A percentile compares a stretch with the other conserved stretches of the same genome.
Evolutionary conservation across 2,329 filamentous ascomycete genomes (phyloP).

Genomic region (Ilyonectria sp.): DNA sequence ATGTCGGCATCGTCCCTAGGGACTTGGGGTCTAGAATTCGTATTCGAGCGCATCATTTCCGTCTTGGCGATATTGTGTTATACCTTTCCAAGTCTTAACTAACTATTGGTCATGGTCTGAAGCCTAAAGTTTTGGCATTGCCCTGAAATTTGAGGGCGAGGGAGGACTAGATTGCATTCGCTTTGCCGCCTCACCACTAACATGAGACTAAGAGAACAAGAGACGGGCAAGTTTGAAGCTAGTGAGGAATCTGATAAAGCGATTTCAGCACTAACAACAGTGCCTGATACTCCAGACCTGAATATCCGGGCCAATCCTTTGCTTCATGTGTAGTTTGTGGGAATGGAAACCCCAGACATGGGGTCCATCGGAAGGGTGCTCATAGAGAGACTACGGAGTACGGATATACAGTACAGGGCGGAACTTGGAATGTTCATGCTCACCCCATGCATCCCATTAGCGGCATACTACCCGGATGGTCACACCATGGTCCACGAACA

Average conservation of each 20-base stretch:
- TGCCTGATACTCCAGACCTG: neutral
- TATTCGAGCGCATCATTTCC: too few species aligned
- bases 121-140: too few species aligned
- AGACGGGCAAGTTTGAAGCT: neutral
- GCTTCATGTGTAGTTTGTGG: neutral
- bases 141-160: too few species aligned
- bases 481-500: neutral
- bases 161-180: too few species aligned
- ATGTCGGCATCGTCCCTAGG: neutral
- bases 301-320: neutral
- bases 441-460: too few species aligned
- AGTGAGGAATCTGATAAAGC: neutral
- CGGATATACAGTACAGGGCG: neutral
- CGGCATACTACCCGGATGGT: neutral
- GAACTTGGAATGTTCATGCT: neutral
- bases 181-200: too few species aligned
- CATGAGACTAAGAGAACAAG: too few species aligned
- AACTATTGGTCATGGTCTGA: too few species aligned
- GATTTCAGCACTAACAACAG: neutral
- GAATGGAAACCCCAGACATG: neutral
- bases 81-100: too few species aligned
- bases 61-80: too few species aligned
- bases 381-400: neutral
- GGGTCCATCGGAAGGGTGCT: too few species aligned
- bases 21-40: too few species aligned